Evolutionary conservation across 192 early-diverging fungal species (phyloP).

Genomic region (Martensiomyces pterosporus): DNA sequence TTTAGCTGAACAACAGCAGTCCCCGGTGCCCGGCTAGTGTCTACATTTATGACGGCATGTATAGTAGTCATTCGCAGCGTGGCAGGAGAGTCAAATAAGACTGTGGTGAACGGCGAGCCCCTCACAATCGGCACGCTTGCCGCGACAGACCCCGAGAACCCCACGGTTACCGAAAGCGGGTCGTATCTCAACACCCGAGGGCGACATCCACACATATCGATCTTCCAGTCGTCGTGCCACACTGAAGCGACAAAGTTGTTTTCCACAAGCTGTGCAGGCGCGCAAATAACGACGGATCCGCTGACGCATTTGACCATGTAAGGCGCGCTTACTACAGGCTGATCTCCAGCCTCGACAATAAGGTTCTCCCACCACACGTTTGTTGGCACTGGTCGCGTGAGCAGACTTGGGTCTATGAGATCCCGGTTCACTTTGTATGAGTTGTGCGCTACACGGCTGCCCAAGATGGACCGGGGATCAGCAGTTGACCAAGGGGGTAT

Average conservation of each 20-base stretch:
- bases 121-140: constrained; percentile 33
- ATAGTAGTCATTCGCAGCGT: constrained; percentile 16
- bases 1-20: constrained; percentile 33
- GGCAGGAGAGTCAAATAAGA: constrained; percentile 11
- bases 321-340: constrained; percentile 36
- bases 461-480: constrained; percentile 5
- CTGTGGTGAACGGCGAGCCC: constrained; percentile 42
- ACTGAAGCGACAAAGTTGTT: constrained; percentile 21
- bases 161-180: constrained; percentile 32
- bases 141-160: neutral
- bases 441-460: constrained; percentile 11
- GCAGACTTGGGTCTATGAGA: constrained; percentile 11
- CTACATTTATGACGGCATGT: constrained; percentile 32
- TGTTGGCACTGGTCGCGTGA: constrained; percentile 21
- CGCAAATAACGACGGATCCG: constrained; percentile 10
- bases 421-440: constrained; percentile 12
- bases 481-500: constrained; percentile 9
- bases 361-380: constrained; percentile 52
- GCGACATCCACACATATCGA: constrained; percentile 10
- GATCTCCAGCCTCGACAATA: constrained; percentile 24
- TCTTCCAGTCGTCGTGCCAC: constrained; percentile 36
- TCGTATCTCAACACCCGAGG: constrained; percentile 24
- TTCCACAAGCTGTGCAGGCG: constrained; percentile 18
- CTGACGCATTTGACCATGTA: constrained; percentile 35
- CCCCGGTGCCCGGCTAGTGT: constrained; percentile 3